phyloP scores from a whole-genome alignment of 192 early-diverging fungal species.

The Mortierella hygrophila region DNA sequence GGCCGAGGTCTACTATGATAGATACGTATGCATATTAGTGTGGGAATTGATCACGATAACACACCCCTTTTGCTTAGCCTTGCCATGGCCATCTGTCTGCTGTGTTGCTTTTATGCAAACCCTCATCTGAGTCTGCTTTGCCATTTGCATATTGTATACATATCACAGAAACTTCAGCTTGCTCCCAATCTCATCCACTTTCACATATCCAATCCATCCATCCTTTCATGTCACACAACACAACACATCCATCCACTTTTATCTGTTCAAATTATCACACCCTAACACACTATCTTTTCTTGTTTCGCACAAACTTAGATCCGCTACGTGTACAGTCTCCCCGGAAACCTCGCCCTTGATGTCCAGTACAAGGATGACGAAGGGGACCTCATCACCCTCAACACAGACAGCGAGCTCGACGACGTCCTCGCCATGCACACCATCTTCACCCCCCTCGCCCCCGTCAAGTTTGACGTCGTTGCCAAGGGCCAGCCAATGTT shows the following conservation, averaged over 20 bases:
- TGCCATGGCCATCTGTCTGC: too few relatives aligned
- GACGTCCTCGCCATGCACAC: slow-evolving; percentile 49
- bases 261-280: background rate
- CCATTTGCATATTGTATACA: background rate
- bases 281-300: background rate
- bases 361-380: slow-evolving; percentile 46
- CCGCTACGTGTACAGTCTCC: slow-evolving; percentile 32
- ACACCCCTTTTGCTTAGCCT: too few relatives aligned
- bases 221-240: background rate
- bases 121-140: too few relatives aligned
- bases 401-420: slow-evolving; percentile 44
- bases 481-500: background rate
- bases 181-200: background rate
- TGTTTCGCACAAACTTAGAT: slow-evolving; percentile 23
- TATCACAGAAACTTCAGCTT: background rate
- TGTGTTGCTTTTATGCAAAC: too few relatives aligned
- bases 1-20: too few relatives aligned
- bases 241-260: background rate
- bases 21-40: too few relatives aligned
- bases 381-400: slow-evolving; percentile 45
- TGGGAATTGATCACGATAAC: too few relatives aligned
- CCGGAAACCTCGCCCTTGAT: slow-evolving; percentile 16
- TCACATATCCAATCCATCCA: background rate
- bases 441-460: slow-evolving; percentile 20
- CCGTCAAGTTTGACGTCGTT: slow-evolving; percentile 41